Evolutionary conservation across 2,329 filamentous ascomycete genomes (phyloP).

Genomic region (Trichoderma atroviride): DNA sequence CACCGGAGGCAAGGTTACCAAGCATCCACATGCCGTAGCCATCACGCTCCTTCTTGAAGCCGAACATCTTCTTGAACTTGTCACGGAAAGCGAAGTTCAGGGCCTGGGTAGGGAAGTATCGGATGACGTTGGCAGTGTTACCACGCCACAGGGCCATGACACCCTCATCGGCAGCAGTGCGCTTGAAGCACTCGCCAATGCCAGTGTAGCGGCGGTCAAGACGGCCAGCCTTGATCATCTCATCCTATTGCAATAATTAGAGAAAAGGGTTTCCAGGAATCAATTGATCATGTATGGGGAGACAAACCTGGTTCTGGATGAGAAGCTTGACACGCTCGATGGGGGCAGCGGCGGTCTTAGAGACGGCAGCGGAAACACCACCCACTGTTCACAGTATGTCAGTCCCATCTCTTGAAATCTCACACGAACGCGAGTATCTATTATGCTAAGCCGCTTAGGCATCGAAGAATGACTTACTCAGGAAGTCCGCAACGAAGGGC

Average conservation of each 20-base stretch:
- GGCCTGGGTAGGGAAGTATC: conserved; percentile 99
- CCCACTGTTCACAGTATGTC: conserved; percentile 68
- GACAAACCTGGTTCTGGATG: conserved; percentile 98
- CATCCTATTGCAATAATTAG: conserved; percentile 70
- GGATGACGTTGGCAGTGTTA: conserved; percentile 99
- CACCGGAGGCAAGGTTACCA: conserved; percentile 99
- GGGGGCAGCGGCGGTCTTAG: conserved; percentile 99
- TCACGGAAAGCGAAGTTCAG: conserved; percentile 99
- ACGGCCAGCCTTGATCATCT: conserved; percentile 99
- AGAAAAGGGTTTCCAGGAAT: not conserved
- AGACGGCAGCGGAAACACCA: conserved; percentile 99
- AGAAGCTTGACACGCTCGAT: conserved; percentile 99
- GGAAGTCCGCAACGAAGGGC: conserved; percentile 97
- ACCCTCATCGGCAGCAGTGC: conserved; percentile 90
- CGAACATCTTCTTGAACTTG: conserved; percentile 99
- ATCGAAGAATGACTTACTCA: conserved; percentile 73
- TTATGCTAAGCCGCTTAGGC: conserved; percentile 7
- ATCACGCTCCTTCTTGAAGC: conserved; percentile 99
- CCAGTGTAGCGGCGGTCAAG: conserved; percentile 96
- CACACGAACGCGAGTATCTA: conserved; percentile 20
- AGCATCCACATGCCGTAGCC: conserved; percentile 99
- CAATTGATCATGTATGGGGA: not conserved
- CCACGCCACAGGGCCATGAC: conserved; percentile 95
- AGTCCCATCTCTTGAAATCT: conserved; percentile 27
- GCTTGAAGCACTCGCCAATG: conserved; percentile 92